phyloP scores from a whole-genome alignment of 495 filamentous ascomycete species.

The Penicillium herquei region DNA sequence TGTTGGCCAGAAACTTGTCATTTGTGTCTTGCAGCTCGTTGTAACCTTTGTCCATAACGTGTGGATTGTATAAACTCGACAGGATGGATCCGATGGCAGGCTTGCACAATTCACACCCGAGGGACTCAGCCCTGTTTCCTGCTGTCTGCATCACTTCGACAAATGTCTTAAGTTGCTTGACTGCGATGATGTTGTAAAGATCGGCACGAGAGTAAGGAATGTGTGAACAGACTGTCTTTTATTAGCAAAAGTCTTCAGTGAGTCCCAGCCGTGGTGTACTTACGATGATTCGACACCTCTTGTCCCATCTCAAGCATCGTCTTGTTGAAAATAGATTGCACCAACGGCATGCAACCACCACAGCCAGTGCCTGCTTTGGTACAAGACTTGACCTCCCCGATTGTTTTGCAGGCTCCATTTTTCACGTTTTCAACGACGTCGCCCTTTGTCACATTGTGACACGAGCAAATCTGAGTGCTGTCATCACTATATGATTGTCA shows the following conservation, averaged over 20 bases:
- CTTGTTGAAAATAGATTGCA: slow-evolving; percentile 90
- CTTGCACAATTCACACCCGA: slow-evolving; percentile 94
- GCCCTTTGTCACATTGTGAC: slow-evolving; percentile 93
- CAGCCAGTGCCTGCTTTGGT: slow-evolving; percentile 96
- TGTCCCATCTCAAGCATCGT: slow-evolving; percentile 88
- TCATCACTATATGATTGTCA: slow-evolving; percentile 52
- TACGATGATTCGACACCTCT: slow-evolving; percentile 80
- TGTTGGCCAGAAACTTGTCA: slow-evolving; percentile 89
- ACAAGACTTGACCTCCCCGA: slow-evolving; percentile 87
- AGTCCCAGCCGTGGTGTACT: slow-evolving; percentile 13
- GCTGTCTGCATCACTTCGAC: slow-evolving; percentile 78
- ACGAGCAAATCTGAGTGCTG: slow-evolving; percentile 91
- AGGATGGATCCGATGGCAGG: slow-evolving; percentile 84
- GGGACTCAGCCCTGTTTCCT: slow-evolving; percentile 68
- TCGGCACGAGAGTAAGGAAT: slow-evolving; percentile 86
- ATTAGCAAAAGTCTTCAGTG: background rate
- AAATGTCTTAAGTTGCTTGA: slow-evolving; percentile 76
- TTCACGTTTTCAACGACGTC: slow-evolving; percentile 75
- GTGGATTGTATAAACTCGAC: slow-evolving; percentile 79
- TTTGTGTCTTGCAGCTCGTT: slow-evolving; percentile 94
- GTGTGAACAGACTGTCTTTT: slow-evolving; percentile 66
- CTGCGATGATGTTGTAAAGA: slow-evolving; percentile 84
- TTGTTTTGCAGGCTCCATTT: slow-evolving; percentile 77
- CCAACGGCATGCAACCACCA: slow-evolving; percentile 90
- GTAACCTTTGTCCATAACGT: slow-evolving; percentile 72